Evolutionary conservation across 805 yeast genomes (phyloP).

Genomic region (Saturnispora saitoi): DNA sequence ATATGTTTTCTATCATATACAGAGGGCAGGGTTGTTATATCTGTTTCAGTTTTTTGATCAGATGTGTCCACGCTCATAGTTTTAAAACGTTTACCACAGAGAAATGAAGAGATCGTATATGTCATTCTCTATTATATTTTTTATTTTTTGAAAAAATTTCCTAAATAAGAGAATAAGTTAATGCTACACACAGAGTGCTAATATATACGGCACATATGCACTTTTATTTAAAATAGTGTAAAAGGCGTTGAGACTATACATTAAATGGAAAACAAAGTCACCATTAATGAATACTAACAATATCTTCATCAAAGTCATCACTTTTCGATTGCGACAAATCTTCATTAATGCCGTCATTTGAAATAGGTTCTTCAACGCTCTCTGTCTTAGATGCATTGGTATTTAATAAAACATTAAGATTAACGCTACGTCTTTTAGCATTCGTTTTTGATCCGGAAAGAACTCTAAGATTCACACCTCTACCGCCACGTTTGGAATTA

Average conservation of each 20-base stretch:
- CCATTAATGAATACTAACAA: neutral
- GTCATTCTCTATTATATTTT: neutral
- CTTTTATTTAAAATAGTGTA: no score
- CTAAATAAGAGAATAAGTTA: neutral
- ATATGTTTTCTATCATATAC: neutral
- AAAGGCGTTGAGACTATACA: neutral
- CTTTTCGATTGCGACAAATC: neutral
- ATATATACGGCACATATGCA: neutral
- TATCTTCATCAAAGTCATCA: neutral
- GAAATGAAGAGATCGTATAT: neutral
- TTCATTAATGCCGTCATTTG: neutral
- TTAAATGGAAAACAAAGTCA: neutral
- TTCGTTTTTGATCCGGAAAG: neutral
- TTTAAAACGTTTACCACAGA: neutral
- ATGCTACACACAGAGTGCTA: neutral
- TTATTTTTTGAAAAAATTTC: neutral
- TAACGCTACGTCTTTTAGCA: constrained; percentile 5
- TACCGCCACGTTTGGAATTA: neutral
- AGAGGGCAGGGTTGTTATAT: neutral
- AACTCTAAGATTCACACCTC: constrained; percentile 6
- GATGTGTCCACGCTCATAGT: neutral
- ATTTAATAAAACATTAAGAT: neutral
- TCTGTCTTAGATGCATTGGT: neutral
- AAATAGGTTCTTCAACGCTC: neutral
- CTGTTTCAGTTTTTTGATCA: neutral